These are phyloP conservation scores for Echites panduratus DNA, from an alignment of 257 asterid genomes.

Conservation along the genomic window DNA sequence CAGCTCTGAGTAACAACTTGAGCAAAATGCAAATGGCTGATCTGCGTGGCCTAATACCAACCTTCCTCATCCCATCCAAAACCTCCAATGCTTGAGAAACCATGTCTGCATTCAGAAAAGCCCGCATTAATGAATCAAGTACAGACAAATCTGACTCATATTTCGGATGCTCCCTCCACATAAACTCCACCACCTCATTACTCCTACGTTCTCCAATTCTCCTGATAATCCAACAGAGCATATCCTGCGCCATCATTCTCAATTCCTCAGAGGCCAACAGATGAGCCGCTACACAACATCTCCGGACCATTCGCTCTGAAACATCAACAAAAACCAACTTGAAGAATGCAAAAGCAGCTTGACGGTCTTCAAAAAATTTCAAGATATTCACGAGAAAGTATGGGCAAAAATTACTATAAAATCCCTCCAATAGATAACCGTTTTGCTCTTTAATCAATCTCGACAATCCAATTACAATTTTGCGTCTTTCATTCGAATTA, in stretches of 20 bases:
- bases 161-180: constrained; percentile 45
- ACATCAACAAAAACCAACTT: constrained; percentile 45
- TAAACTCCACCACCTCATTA: constrained; percentile 38
- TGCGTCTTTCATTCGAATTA: constrained; percentile 72
- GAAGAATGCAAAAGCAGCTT: constrained; percentile 72
- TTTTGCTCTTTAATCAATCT: constrained; percentile 47
- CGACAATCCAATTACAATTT: constrained; percentile 49
- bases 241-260: constrained; percentile 71
- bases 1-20: constrained; percentile 55
- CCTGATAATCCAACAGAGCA: constrained; percentile 55
- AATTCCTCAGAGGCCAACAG: constrained; percentile 38
- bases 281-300: constrained; percentile 57
- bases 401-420: constrained; percentile 52
- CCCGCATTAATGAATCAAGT: constrained; percentile 77
- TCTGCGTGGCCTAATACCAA: constrained; percentile 52
- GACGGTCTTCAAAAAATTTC: constrained; percentile 39
- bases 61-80: constrained; percentile 57
- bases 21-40: constrained; percentile 62
- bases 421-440: constrained; percentile 29
- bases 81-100: constrained; percentile 53
- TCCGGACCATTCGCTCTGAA: constrained; percentile 36
- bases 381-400: constrained; percentile 48
- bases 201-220: constrained; percentile 65
- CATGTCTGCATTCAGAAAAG: constrained; percentile 69
- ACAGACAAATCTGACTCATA: constrained; percentile 42